Conservation (phyloP, 768 basidiomycete species). For the Roridomyces roridus region DNA sequence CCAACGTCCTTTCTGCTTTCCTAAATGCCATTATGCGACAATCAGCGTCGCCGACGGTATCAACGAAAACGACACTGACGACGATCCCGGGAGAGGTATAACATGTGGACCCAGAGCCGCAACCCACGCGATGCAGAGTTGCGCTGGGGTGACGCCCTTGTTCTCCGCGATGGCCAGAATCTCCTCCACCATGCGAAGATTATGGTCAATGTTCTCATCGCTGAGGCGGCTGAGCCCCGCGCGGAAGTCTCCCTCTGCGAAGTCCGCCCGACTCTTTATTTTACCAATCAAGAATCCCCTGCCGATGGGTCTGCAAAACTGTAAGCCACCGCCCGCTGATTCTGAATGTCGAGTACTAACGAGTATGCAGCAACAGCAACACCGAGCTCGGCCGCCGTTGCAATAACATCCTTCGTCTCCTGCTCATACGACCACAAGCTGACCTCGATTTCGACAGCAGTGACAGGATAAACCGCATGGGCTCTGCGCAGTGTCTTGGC, state of each 20-base stretch:
- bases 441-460: slow-evolving; percentile 70
- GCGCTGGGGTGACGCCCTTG: slow-evolving; percentile 48
- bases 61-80: slow-evolving; percentile 32
- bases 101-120: slow-evolving; percentile 44
- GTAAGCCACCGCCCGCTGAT: too few relatives aligned
- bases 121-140: slow-evolving; percentile 51
- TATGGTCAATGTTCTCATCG: slow-evolving; percentile 49
- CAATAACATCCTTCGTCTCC: slow-evolving; percentile 60
- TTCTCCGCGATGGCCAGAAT: slow-evolving; percentile 45
- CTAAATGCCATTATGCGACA: background rate
- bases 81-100: slow-evolving; percentile 57
- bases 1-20: slow-evolving; percentile 39
- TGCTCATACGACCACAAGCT: slow-evolving; percentile 65
- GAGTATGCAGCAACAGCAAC: slow-evolving; percentile 66
- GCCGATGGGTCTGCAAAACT: slow-evolving; percentile 52
- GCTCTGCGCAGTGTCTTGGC: slow-evolving; percentile 52
- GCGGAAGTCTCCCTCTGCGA: slow-evolving; percentile 46
- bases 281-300: slow-evolving; percentile 59
- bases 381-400: slow-evolving; percentile 56
- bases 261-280: slow-evolving; percentile 45
- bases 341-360: slow-evolving; percentile 30
- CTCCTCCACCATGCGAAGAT: slow-evolving; percentile 47
- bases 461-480: slow-evolving; percentile 48
- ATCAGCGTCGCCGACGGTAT: background rate
- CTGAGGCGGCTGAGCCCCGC: slow-evolving; percentile 46